Evolutionary conservation across 116 monocot species (phyloP).

Genomic region (Posidonia oceanica): DNA sequence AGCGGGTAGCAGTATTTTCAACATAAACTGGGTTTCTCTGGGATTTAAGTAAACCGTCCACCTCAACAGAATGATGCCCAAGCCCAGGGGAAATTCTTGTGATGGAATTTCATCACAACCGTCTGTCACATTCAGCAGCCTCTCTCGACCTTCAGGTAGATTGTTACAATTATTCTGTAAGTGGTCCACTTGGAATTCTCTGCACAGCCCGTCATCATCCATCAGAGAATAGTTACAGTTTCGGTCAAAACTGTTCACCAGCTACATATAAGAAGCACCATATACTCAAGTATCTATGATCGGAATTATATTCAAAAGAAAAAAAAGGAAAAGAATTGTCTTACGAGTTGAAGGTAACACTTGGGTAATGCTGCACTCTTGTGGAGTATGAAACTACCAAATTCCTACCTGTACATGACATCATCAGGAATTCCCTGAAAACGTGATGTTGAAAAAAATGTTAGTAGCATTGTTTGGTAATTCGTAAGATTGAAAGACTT

Average conservation of each 20-base stretch:
- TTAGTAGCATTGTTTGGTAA: background rate
- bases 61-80: background rate
- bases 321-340: background rate
- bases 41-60: background rate
- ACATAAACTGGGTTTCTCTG: background rate
- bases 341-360: slow-evolving; percentile 9
- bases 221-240: background rate
- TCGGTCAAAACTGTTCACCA: slow-evolving; percentile 5
- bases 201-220: too few relatives aligned
- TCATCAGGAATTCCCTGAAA: background rate
- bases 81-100: background rate
- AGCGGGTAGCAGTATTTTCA: background rate
- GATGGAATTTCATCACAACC: background rate
- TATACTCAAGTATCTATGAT: too few relatives aligned
- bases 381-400: slow-evolving; percentile 2
- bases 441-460: background rate
- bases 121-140: background rate
- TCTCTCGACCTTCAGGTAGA: background rate
- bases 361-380: slow-evolving; percentile 10
- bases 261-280: slow-evolving; percentile 4
- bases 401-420: background rate
- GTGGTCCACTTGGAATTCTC: background rate
- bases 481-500: too few relatives aligned
- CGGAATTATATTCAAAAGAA: too few relatives aligned
- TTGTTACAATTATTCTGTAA: background rate